phyloP scores from a whole-genome alignment of 148 eudicot genomes.

The Silene latifolia region DNA sequence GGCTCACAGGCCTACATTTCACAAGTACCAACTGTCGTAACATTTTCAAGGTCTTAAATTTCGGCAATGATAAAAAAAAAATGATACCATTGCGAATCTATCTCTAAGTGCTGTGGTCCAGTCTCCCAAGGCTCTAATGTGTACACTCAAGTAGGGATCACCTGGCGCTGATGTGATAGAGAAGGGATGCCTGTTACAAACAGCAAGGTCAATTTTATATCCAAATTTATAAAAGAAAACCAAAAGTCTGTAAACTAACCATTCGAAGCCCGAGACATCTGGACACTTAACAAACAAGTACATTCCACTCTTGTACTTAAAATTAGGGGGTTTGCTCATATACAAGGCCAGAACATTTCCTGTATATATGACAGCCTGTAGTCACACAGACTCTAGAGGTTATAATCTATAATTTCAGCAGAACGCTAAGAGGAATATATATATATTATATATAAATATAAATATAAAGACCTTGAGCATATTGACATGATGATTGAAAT shows the following conservation, averaged over 20 bases:
- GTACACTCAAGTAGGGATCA: slow-evolving; percentile 84
- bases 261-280: slow-evolving; percentile 76
- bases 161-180: slow-evolving; percentile 95
- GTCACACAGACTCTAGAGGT: slow-evolving; percentile 4
- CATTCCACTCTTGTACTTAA: slow-evolving; percentile 97
- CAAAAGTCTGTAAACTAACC: slow-evolving; percentile 37
- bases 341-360: slow-evolving; percentile 89
- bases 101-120: slow-evolving; percentile 80
- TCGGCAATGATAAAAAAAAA: neutral
- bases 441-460: too few species aligned
- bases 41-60: neutral
- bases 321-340: slow-evolving; percentile 79
- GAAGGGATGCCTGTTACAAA: slow-evolving; percentile 77
- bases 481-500: slow-evolving; percentile 54
- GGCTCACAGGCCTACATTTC: slow-evolving; percentile 62
- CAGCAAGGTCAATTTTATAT: neutral
- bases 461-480: slow-evolving; percentile 52
- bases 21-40: neutral
- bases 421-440: slow-evolving; percentile 5
- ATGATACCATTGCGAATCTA: slow-evolving; percentile 60
- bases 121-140: slow-evolving; percentile 82
- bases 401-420: slow-evolving; percentile 12
- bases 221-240: neutral
- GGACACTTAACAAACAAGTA: slow-evolving; percentile 93
- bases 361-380: slow-evolving; percentile 75